Evolutionary conservation across 2,329 filamentous ascomycete genomes (phyloP).

Genomic region (Lachnellula occidentalis): DNA sequence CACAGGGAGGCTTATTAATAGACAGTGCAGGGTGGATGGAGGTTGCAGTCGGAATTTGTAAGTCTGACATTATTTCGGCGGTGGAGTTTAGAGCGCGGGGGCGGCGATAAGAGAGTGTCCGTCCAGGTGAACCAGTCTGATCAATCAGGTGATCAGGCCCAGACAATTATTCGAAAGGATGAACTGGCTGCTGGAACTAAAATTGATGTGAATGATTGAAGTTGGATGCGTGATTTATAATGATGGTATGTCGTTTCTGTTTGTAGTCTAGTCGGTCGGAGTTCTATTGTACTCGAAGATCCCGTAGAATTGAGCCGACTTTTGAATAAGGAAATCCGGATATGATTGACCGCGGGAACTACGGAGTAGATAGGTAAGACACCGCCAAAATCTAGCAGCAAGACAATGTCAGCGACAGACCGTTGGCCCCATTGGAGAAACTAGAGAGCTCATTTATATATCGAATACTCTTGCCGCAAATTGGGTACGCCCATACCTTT

Average conservation of each 20-base stretch:
- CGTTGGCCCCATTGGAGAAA: no score
- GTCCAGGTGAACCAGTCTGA: background rate
- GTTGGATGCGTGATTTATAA: no score
- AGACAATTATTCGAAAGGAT: no score
- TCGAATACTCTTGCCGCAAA: no score
- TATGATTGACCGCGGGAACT: no score
- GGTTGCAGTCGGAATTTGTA: constrained; percentile 38
- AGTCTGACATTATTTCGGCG: constrained; percentile 37
- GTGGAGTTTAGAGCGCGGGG: background rate
- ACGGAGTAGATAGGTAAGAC: background rate
- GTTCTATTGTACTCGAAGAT: background rate
- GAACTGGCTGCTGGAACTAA: no score
- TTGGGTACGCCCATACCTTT: no score
- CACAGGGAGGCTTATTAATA: constrained; percentile 35
- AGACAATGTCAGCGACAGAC: background rate
- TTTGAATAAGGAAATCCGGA: background rate
- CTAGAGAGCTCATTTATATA: no score
- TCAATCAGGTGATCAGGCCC: constrained; percentile 1
- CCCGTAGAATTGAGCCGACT: background rate
- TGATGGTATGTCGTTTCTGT: no score
- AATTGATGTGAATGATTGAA: no score
- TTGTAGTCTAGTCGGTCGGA: no score
- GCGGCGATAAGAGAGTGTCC: constrained; percentile 6
- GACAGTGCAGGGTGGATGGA: constrained; percentile 43
- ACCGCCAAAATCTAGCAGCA: background rate